Evolutionary conservation across 441 rosid species (phyloP), one percentile per base, ranked within the genome.

Genomic region (Pelargonium fulgidum): DNA sequence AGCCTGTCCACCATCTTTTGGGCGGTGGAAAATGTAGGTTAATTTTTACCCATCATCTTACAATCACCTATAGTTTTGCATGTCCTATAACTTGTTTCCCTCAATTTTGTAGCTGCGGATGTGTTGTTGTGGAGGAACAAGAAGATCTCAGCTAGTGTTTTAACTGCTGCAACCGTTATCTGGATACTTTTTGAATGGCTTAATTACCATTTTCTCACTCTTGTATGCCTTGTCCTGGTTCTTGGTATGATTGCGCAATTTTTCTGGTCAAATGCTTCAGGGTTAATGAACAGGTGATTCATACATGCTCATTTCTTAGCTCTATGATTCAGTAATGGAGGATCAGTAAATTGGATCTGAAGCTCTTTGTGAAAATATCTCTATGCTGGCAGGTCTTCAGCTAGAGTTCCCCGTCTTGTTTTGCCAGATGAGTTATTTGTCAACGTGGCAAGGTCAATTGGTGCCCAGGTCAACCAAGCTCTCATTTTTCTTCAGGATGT

Each of bases 101-200:
- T 65, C 44, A 42, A 67, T 73, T 66, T 4, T 76, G 75, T 77
- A 95, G 98, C 99, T 89, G 99, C 99, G 80, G 99, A 95, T 87
- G 98, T 95, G 65, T 80, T 95, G 73, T 73, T 94, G 64, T 95
- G 99, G 99, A 95, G 97, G 93, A 90, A 92, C 84, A 95, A 92
- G 82, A 92, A 92, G 87, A 90, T 90, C 70, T 95, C 99, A 22
- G 93, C 92, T 8, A 72, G 97, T 65, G 76, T 87, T 67, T 72
- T 95, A 54, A 74, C 76, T 59, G 85, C 80, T 71, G 99, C 99
- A 65, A 95, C 99, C 3, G 83, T 81, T 64, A 65, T 90, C 64
- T 92, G 99, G 99, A 78, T 89, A 77, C 93, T 95, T 45, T 90
- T 95, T 73, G 99, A 95, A 80, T 95, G 98, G 97, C 92, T 92